Base-by-base conservation (phyloP, 2,329 filamentous ascomycete genomes). In the Zymoseptoria crescenta region DNA sequence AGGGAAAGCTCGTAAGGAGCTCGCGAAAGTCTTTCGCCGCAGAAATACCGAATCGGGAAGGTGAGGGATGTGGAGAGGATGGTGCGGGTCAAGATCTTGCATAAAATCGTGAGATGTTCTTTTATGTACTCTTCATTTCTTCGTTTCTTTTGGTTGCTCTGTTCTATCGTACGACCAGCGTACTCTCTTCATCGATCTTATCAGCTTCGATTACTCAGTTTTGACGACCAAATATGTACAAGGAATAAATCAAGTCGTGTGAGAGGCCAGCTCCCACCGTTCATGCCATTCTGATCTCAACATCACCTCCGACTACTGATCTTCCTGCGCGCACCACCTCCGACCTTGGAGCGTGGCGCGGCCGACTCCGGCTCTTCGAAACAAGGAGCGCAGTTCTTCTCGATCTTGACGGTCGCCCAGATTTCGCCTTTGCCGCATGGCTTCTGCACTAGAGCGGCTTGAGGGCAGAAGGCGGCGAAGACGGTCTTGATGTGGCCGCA, bases 401-500 rank as follows among this genome's bases (percentile, higher is more conserved):
- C 72, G 62, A 74, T 67, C 60, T 69, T 69, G 21, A 74, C 62
- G 7, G 68, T 73, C 9, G 70, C 69, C 70, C 71, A 74, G 57
- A 74, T 74, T 27, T 74, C 71, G 41, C 68, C 69, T 27, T 62
- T 55, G 2, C 62, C 63, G 62, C 73, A 74, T 1, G 68, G 60
- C 21, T 64, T 67, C 62, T 74, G 73, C 48, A 68, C 61, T 8
- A 74, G 58, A 4, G 70, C 70, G 9, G 66, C 71, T 8, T 63
- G 58, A 0, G 70, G 55, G 59, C 72, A 74, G 62, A 69, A 71
- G 21, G 64, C 66, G 19, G 72, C 70, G 58, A 74, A 73, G 55
- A 74, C 69, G 9, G 70, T 77, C 58, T 72, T 69, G 16, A 75
- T 76, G 65, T 79, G 77, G 51, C 76, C 76, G 66, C 77, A 79